Evolutionary conservation across 2,329 filamentous ascomycete species (phyloP), one percentile per base, ranked within the genome.

Genomic region (Aspergillus texensis): DNA sequence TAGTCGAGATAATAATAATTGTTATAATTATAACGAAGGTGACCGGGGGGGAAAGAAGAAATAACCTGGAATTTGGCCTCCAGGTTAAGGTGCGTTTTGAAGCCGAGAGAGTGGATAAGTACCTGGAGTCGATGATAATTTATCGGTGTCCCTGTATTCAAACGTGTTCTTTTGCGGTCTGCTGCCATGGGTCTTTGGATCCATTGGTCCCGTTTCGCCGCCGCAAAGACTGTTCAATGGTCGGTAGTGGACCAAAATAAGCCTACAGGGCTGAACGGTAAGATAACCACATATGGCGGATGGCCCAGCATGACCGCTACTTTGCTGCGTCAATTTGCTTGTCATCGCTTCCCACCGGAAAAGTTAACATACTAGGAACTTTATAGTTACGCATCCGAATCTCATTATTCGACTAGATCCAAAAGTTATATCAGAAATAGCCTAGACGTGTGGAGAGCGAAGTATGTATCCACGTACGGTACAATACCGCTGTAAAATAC

Each of bases 81-180:
- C 45, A 30, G 59, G 59, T 55, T 21, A 55, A 26, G 52, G 32
- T 55, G 46, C 57, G 46, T 59, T 41, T 21, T 53, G 56, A 55
- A 26, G 43, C 28, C 36, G 58, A 55, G 21, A 24, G n/a, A 54
- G 52, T 54, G 52, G 52, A 39, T 55, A 55, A 39, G 52, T 55
- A 21, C 52, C 52, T 55, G 52, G 52, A 55, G 52, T 54, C 52
- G n/a, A 54, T 21, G 36, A 54, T 39, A 21, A 55, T 55, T 55
- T 55, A 55, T 55, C 52, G 16, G 52, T 19, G 30, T 26, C 30
- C 59, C 61, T 58, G 58, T 39, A 62, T 57, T 61, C 63, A 65
- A 72, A 72, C 69, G 70, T 72, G 70, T 72, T 72, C 69, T 70
- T 67, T 71, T 69, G 48, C 41, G 55, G 36, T 52, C 53, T 48